Conservation (phyloP, 805 yeast species). For the Kuraishia capsulata region DNA sequence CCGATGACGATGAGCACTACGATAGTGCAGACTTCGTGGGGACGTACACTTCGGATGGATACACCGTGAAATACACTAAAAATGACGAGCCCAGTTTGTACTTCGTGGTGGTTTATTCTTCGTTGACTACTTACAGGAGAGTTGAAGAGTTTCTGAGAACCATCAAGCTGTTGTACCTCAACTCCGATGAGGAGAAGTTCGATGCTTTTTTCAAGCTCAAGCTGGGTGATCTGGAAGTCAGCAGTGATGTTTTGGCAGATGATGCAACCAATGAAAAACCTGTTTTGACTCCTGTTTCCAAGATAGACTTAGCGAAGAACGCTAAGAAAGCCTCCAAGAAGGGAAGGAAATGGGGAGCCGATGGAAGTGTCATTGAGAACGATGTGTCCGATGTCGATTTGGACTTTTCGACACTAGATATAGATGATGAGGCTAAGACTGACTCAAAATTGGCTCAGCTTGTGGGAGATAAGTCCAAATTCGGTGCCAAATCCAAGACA, state of each 20-base stretch:
- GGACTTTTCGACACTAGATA: conserved; percentile 41
- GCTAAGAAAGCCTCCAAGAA: conserved; percentile 22
- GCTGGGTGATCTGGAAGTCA: conserved; percentile 14
- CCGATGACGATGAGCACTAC: conserved; percentile 11
- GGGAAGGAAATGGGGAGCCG: conserved; percentile 58
- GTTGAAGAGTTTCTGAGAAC: conserved; percentile 19
- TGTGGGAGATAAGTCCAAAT: conserved; percentile 28
- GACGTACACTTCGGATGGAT: conserved; percentile 25
- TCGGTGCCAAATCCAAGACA: conserved; percentile 31
- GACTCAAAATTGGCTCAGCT: conserved; percentile 18
- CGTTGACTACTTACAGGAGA: conserved; percentile 19
- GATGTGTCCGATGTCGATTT: conserved; percentile 29
- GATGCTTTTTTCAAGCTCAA: conserved; percentile 30
- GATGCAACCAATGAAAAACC: conserved; percentile 2
- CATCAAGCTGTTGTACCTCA: conserved; percentile 14
- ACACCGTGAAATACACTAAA: conserved; percentile 35
- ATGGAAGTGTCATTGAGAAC: conserved; percentile 44
- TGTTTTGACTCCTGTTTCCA: conserved; percentile 1
- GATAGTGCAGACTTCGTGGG: conserved; percentile 13
- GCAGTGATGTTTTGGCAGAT: conserved; percentile 4
- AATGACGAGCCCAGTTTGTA: conserved; percentile 26
- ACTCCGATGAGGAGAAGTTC: conserved; percentile 20
- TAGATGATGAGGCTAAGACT: background rate
- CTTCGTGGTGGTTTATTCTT: conserved; percentile 31
- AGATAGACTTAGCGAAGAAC: conserved; percentile 5